Conservation (phyloP, 331 rosid genomes). For the Quercus tomentella region DNA sequence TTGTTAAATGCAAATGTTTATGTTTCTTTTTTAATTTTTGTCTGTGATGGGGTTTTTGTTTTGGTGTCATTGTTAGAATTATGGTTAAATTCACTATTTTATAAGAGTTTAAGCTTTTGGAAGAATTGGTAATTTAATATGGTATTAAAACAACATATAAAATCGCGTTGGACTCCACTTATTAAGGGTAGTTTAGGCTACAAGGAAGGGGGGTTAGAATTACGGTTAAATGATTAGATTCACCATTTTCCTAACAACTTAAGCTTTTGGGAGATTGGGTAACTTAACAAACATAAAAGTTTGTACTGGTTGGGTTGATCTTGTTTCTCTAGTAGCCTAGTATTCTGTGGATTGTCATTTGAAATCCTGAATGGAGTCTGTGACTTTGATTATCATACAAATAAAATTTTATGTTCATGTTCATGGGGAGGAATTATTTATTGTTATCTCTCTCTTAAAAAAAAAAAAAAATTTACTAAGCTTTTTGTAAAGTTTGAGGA, state of each 20-base stretch:
- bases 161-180: accelerated
- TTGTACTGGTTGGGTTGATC: neutral
- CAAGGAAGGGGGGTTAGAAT: accelerated
- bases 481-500: no score
- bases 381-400: neutral
- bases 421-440: no score
- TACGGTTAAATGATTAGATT: no score
- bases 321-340: neutral
- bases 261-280: no score
- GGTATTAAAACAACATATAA: accelerated
- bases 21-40: neutral
- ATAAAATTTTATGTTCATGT: neutral
- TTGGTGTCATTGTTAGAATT: neutral
- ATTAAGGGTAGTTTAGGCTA: no score
- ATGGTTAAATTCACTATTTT: no score
- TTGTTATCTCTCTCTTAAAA: no score
- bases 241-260: no score
- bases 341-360: neutral
- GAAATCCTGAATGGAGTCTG: neutral
- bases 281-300: neutral
- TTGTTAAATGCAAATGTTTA: neutral
- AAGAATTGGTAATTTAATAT: no score
- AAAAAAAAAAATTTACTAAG: no score
- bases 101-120: accelerated
- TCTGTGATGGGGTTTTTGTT: neutral